Conservation (phyloP, 495 filamentous ascomycete species). For the Pseudomonodictys pantanalensis region DNA sequence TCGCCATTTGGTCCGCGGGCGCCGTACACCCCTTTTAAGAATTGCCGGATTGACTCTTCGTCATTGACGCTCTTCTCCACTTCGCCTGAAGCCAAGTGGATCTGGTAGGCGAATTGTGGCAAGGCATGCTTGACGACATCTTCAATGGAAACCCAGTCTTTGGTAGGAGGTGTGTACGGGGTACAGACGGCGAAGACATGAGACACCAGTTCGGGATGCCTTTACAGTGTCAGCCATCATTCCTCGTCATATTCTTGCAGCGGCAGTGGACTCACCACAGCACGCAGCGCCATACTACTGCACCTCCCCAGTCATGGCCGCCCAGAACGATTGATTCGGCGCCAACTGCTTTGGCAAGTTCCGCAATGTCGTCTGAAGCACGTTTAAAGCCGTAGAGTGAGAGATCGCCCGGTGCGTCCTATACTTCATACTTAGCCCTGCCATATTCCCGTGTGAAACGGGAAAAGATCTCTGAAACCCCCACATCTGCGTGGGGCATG, state of each 20-base stretch:
- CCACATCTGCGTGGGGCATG: conserved; percentile 10
- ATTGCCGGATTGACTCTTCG: conserved; percentile 59
- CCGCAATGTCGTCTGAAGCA: conserved; percentile 66
- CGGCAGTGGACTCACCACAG: no score
- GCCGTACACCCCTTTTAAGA: conserved; percentile 69
- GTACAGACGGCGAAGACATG: conserved; percentile 78
- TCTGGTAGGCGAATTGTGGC: conserved; percentile 80
- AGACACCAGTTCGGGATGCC: conserved; percentile 66
- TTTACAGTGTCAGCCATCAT: conserved; percentile 55
- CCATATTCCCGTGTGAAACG: neutral
- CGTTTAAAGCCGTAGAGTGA: conserved; percentile 66
- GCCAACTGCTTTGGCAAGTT: conserved; percentile 58
- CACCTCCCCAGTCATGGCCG: conserved; percentile 80
- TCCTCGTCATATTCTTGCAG: no score
- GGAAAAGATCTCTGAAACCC: neutral
- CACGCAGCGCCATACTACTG: neutral
- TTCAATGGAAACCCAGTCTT: conserved; percentile 51
- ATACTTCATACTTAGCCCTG: conserved; percentile 18
- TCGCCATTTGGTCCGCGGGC: conserved; percentile 56
- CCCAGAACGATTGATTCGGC: conserved; percentile 64
- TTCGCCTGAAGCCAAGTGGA: conserved; percentile 66
- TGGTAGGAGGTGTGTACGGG: conserved; percentile 58
- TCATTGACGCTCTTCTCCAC: conserved; percentile 59
- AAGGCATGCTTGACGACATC: conserved; percentile 52
- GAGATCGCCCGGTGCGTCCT: conserved; percentile 56